These are phyloP conservation scores for Solanum clarkiae DNA, from an alignment of 257 asterid genomes.

Conservation along the genomic window DNA sequence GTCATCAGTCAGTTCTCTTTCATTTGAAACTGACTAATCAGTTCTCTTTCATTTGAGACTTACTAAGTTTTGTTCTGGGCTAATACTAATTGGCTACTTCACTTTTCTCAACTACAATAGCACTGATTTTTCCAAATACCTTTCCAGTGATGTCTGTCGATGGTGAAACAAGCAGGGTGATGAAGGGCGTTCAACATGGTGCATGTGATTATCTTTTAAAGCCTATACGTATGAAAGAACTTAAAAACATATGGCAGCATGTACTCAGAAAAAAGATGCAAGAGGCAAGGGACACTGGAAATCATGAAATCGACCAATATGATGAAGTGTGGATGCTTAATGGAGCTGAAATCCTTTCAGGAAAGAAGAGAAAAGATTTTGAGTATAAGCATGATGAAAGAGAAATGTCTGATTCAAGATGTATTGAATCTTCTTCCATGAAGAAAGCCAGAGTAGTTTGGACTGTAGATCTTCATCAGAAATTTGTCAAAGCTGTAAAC, in stretches of 20 bases:
- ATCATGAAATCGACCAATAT: slow-evolving; percentile 25
- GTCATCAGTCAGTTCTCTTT: slow-evolving; percentile 59
- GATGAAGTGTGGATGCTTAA: slow-evolving; percentile 37
- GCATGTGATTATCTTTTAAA: slow-evolving; percentile 83
- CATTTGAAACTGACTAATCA: background rate
- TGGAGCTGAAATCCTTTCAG: slow-evolving; percentile 34
- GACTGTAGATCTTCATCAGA: slow-evolving; percentile 57
- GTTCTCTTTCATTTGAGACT: slow-evolving; percentile 1
- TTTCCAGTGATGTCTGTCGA: slow-evolving; percentile 73
- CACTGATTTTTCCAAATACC: background rate
- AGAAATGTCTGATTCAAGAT: background rate
- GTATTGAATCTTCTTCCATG: slow-evolving; percentile 31
- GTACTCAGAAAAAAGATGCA: slow-evolving; percentile 55
- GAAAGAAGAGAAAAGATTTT: slow-evolving; percentile 50
- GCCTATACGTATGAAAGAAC: slow-evolving; percentile 71
- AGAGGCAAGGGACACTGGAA: slow-evolving; percentile 34
- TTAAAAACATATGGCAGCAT: slow-evolving; percentile 82
- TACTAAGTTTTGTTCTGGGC: background rate
- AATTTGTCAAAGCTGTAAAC: slow-evolving; percentile 56
- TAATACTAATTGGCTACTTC: background rate
- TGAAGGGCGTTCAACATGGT: slow-evolving; percentile 75
- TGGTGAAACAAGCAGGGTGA: slow-evolving; percentile 67
- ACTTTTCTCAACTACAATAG: background rate
- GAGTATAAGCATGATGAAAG: slow-evolving; percentile 42
- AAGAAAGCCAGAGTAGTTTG: slow-evolving; percentile 87